phyloP scores from a whole-genome alignment of 83 land plant species.

The Picea abies region DNA sequence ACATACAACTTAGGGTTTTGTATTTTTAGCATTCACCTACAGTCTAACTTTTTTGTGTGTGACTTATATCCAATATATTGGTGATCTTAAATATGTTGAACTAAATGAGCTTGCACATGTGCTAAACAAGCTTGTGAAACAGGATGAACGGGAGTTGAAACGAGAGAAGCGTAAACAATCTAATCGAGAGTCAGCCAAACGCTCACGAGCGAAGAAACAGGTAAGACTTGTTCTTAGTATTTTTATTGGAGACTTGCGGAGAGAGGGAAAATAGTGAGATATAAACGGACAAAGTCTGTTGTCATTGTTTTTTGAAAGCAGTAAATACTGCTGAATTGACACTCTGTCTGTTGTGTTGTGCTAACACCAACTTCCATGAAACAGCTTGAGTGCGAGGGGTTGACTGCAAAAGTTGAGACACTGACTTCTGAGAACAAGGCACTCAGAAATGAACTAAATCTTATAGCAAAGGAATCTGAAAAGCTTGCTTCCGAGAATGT shows the following conservation, averaged over 20 bases:
- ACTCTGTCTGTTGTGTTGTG: not conserved
- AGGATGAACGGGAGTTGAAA: slow-evolving; percentile 43
- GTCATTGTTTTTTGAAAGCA: not conserved
- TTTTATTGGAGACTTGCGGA: not conserved
- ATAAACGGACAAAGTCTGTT: not conserved
- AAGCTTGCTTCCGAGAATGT: slow-evolving; percentile 27
- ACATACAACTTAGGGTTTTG: no score
- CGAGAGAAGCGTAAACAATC: slow-evolving; percentile 43
- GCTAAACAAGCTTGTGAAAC: slow-evolving; percentile 5
- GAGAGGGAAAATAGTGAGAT: not conserved
- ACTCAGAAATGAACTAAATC: slow-evolving; percentile 23
- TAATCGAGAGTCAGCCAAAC: slow-evolving; percentile 46
- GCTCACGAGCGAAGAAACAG: slow-evolving; percentile 38
- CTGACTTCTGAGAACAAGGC: slow-evolving; percentile 28
- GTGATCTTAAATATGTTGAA: no score
- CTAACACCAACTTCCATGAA: not conserved
- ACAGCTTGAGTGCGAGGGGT: slow-evolving; percentile 44
- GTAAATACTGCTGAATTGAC: not conserved
- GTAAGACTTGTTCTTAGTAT: slow-evolving; percentile 10
- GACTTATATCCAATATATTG: no score
- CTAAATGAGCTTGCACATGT: not conserved
- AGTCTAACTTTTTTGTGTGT: no score
- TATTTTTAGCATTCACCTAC: no score
- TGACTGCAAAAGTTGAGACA: slow-evolving; percentile 25
- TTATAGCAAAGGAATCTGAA: slow-evolving; percentile 12